A percentile compares a stretch with the other conserved stretches of the same genome.
phyloP scores from a whole-genome alignment of 768 basidiomycete species.

The Leucocoprinus birnbaumii region DNA sequence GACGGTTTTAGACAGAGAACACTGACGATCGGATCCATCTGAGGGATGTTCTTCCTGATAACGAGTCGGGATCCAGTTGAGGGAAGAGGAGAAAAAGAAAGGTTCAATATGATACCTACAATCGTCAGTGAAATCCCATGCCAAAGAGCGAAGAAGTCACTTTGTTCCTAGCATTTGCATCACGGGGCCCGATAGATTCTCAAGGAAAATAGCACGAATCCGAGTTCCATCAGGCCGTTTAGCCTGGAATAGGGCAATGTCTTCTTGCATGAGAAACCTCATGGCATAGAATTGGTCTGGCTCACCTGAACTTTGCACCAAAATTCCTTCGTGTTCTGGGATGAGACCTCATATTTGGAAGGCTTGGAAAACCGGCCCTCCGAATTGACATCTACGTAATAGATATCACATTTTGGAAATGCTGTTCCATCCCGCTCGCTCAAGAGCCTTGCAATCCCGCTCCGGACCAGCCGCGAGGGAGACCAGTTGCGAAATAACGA shows the following conservation, averaged over 20 bases:
- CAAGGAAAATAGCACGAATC: conserved; percentile 49
- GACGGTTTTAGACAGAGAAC: no score
- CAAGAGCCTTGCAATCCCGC: conserved; percentile 25
- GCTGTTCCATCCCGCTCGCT: not conserved
- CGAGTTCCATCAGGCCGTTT: conserved; percentile 21
- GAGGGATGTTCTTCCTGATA: conserved; percentile 45
- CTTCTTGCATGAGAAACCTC: not conserved
- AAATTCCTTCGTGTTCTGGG: conserved; percentile 20
- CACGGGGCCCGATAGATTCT: conserved; percentile 44
- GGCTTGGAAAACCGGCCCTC: conserved; percentile 31
- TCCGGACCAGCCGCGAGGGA: conserved; percentile 29
- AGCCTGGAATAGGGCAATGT: not conserved
- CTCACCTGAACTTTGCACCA: conserved; percentile 26
- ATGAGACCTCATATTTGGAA: conserved; percentile 13
- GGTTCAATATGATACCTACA: conserved; percentile 52
- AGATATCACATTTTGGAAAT: conserved; percentile 22
- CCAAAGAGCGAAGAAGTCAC: conserved; percentile 20
- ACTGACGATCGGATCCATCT: conserved; percentile 46
- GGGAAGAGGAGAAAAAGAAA: conserved; percentile 58
- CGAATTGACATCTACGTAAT: conserved; percentile 35
- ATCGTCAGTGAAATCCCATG: not conserved
- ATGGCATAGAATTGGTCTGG: not conserved
- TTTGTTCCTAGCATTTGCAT: conserved; percentile 55
- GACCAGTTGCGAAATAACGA: conserved; percentile 52
- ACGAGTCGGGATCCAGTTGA: conserved; percentile 63